Evolutionary conservation across 208 protist species (phyloP), one percentile per base, ranked within the genome.

Genomic region (Acanthamoeba castellanii): DNA sequence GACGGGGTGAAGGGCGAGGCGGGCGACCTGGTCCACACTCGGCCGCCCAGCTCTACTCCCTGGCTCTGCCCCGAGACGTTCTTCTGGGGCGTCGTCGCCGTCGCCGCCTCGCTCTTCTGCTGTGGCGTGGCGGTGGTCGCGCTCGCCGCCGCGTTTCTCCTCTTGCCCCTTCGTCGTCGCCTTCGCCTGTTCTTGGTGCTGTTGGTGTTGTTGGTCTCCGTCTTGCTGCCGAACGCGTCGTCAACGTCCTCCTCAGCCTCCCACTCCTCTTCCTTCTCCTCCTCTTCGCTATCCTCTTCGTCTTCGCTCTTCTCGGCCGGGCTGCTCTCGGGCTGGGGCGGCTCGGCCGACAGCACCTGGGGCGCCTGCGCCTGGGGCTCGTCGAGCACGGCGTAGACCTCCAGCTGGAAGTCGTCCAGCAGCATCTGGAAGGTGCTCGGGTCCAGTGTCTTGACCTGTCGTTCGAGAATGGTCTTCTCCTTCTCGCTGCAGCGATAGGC

Each of bases 1-100:
- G 72, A 52, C 2, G 72, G 72, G 1, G 30, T 47, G 34, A 81
- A 81, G 34, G 72, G 32, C n/a, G 32, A 37, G 3, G 72, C 72
- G 64, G 72, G 72, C 34, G 72, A 81, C 72, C 27, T 81, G 72
- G 72, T 81, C 72, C 72, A 81, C 72, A 81, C 72, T 13, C 72
- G 72, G 4, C 72, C 72, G 72, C 72, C 72, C 18, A 81, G 72
- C 34, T 81, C 72, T 34, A 81, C 72, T 1, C 72, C 72, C 20
- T 81, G 72, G 47, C 47, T 52, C 47, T 52, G 47, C 34, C 2
- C 8, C n/a, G 30, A 5, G 64, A 3, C 14, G 9, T 13, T 70
- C 64, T 70, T 70, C 42, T 81, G 72, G 37, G 68, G 34, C 25
- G 68, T 76, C 34, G 55, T 61, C 9, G 18, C 55, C 16, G 68